These are phyloP conservation scores for Oryza nivara DNA, from an alignment of 176 grass and related monocot genomes.

Conservation along the genomic window DNA sequence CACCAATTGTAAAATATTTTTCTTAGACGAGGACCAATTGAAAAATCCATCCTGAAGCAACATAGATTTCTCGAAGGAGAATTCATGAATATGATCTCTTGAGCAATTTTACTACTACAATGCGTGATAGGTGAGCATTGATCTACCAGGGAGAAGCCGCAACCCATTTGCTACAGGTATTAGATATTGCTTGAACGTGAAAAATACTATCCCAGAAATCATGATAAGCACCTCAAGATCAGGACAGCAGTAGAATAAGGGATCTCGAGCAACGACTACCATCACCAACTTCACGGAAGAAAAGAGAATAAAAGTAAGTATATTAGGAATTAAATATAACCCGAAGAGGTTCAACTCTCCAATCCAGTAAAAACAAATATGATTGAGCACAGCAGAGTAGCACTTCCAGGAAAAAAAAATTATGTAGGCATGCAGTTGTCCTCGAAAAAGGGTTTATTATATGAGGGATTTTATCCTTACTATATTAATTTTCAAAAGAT, in stretches of 20 bases:
- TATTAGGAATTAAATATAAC: not conserved
- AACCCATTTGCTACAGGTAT: not conserved
- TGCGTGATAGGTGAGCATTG: not conserved
- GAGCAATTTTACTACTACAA: not conserved
- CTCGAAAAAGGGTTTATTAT: no score
- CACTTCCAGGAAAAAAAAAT: not conserved
- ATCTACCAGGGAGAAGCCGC: not conserved
- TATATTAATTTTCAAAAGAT: no score
- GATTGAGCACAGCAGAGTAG: conserved; percentile 8
- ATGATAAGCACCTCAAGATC: conserved; percentile 84
- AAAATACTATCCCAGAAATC: not conserved
- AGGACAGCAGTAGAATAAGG: conserved; percentile 82
- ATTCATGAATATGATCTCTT: not conserved
- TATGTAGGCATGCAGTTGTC: not conserved
- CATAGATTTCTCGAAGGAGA: not conserved
- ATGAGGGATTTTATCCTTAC: no score
- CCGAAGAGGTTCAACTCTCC: not conserved
- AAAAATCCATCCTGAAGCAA: no score
- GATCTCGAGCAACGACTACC: conserved; percentile 94
- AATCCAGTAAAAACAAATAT: not conserved
- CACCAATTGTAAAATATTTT: no score
- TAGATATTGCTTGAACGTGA: not conserved
- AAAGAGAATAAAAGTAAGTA: conserved; percentile 32
- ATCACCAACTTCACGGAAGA: conserved; percentile 72
- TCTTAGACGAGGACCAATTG: no score